Conservation (phyloP, 129 eudicot species). For the Calendula officinalis region DNA sequence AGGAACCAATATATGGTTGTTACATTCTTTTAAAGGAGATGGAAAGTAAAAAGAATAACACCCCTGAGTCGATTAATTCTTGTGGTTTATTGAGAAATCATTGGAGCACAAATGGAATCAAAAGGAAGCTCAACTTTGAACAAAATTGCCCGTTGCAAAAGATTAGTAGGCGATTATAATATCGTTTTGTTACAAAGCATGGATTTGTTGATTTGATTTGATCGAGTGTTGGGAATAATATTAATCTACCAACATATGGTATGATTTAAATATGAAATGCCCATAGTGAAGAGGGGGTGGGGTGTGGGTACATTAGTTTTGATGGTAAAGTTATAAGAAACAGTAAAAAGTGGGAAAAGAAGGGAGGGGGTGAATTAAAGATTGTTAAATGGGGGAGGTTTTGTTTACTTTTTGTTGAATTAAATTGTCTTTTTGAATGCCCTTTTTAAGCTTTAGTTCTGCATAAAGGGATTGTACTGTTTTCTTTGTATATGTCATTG, state of each 20-base stretch:
- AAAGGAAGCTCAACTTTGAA: slow-evolving; percentile 49
- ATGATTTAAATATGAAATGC: slow-evolving; percentile 36
- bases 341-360: slow-evolving; percentile 29
- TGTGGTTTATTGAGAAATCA: slow-evolving; percentile 17
- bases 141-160: slow-evolving; percentile 38
- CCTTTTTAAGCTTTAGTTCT: slow-evolving; percentile 41
- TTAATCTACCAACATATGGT: slow-evolving; percentile 48
- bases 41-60: slow-evolving; percentile 35
- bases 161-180: slow-evolving; percentile 31
- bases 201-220: slow-evolving; percentile 27
- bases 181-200: slow-evolving; percentile 25
- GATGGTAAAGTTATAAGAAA: slow-evolving; percentile 40
- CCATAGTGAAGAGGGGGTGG: slow-evolving; percentile 42
- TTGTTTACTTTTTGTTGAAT: slow-evolving; percentile 26
- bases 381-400: slow-evolving; percentile 21
- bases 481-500: slow-evolving; percentile 31
- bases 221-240: slow-evolving; percentile 21
- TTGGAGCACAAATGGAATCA: slow-evolving; percentile 43
- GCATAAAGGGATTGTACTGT: slow-evolving; percentile 36
- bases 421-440: slow-evolving; percentile 34
- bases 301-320: not conserved
- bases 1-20: slow-evolving; percentile 51
- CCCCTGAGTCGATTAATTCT: slow-evolving; percentile 36
- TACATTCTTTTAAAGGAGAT: slow-evolving; percentile 52
- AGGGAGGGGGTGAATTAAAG: slow-evolving; percentile 26